Evolutionary conservation across 208 protist genomes (phyloP).

Genomic region (Leishmania mexicana): DNA sequence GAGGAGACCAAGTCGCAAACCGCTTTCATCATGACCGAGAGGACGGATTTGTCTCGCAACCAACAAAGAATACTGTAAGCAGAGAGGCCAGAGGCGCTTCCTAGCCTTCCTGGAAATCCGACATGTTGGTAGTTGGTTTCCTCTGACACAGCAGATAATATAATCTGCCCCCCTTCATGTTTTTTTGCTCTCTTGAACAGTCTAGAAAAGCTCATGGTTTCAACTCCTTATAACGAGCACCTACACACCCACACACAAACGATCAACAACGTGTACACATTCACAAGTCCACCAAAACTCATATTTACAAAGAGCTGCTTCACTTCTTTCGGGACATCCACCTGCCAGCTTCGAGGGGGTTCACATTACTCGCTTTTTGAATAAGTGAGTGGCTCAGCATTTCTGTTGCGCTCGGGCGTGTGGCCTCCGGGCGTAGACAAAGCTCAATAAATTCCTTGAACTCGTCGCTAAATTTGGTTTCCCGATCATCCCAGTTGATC

Average conservation of each 20-base stretch:
- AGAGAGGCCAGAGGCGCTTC: background rate
- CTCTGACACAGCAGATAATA: too few relatives aligned
- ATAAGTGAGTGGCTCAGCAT: constrained; percentile 86
- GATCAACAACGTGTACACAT: background rate
- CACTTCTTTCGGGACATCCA: constrained; percentile 58
- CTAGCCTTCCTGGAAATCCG: background rate
- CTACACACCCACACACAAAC: constrained; percentile 1
- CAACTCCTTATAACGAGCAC: background rate
- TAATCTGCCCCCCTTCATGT: background rate
- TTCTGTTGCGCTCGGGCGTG: constrained; percentile 67
- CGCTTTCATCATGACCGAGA: background rate
- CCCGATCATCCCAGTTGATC: constrained; percentile 63
- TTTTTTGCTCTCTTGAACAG: background rate
- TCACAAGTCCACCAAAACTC: background rate
- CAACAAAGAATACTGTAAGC: background rate
- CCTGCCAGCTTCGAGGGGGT: constrained; percentile 61
- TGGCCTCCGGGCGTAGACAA: constrained; percentile 59
- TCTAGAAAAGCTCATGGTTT: background rate
- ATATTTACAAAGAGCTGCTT: background rate
- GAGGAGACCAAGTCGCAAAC: background rate
- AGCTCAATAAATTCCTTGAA: constrained; percentile 81
- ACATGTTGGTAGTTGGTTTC: background rate
- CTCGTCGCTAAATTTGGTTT: constrained; percentile 58
- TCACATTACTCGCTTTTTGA: constrained; percentile 52
- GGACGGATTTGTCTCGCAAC: background rate